Evolutionary conservation across 2,329 filamentous ascomycete genomes (phyloP).

Genomic region (Samsoniella hepiali): DNA sequence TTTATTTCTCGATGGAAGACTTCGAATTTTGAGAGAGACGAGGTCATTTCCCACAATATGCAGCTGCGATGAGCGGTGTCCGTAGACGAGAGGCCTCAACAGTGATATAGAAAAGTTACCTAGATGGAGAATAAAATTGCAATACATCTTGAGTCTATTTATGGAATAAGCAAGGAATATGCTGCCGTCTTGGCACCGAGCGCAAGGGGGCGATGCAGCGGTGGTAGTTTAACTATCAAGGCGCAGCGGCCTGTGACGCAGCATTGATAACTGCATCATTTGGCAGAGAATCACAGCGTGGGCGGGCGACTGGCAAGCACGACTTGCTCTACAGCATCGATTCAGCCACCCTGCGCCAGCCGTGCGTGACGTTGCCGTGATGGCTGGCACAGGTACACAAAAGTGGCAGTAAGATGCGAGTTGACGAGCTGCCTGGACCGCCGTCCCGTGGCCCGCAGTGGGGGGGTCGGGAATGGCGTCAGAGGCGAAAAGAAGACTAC

Average conservation of each 20-base stretch:
- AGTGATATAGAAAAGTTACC: neutral
- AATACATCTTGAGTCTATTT: neutral
- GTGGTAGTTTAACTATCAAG: neutral
- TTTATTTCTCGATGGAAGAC: slow-evolving; percentile 73
- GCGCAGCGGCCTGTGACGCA: neutral
- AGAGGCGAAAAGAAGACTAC: neutral
- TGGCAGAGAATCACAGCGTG: too few relatives aligned
- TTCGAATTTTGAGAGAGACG: slow-evolving; percentile 57
- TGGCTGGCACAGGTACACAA: neutral
- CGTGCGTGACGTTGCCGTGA: slow-evolving; percentile 1
- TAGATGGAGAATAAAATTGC: neutral
- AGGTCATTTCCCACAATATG: slow-evolving; percentile 40
- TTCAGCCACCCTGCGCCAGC: neutral
- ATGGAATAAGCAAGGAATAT: neutral
- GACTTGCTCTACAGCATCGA: neutral
- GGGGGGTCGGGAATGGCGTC: slow-evolving; percentile 3
- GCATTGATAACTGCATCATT: too few relatives aligned
- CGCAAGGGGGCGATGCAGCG: neutral
- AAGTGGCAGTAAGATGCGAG: neutral
- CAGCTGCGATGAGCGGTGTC: slow-evolving; percentile 23
- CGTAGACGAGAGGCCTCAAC: neutral
- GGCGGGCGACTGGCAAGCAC: too few relatives aligned
- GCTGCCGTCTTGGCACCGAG: neutral
- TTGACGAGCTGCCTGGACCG: neutral
- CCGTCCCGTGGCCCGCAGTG: neutral